These are phyloP conservation scores for Cordyceps farinosa DNA, from an alignment of 2,329 filamentous ascomycete species.

Conservation along the genomic window DNA sequence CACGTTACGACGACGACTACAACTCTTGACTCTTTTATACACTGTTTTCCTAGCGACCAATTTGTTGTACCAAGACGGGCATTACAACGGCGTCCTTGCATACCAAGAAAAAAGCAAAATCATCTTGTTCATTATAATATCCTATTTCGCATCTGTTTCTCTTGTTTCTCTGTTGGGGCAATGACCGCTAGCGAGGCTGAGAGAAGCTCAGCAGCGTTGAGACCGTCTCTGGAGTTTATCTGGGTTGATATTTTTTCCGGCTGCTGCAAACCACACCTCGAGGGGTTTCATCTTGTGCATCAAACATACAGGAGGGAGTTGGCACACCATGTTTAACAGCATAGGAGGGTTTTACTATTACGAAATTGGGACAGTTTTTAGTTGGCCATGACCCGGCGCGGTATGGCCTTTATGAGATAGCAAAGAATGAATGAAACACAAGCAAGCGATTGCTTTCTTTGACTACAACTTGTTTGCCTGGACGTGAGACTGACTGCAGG, in stretches of 20 bases:
- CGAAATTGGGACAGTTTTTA: conserved; percentile 1
- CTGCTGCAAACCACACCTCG: neutral
- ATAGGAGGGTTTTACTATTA: conserved; percentile 4
- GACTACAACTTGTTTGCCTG: neutral
- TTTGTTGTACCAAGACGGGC: conserved; percentile 20
- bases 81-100: conserved; percentile 19
- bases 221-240: conserved; percentile 7
- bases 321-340: conserved; percentile 5
- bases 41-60: conserved; percentile 23
- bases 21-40: neutral
- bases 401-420: conserved; percentile 11
- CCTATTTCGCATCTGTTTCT: conserved; percentile 11
- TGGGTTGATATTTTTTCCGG: conserved; percentile 3
- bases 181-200: neutral
- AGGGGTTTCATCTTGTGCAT: neutral
- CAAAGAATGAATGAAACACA: conserved; percentile 13
- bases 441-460: conserved; percentile 4
- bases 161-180: conserved; percentile 4
- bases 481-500: neutral
- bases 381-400: neutral
- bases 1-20: neutral
- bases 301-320: conserved; percentile 3
- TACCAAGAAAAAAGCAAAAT: conserved; percentile 17
- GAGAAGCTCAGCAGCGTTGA: conserved; percentile 6
- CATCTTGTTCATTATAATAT: conserved; percentile 17